Conservation (phyloP, 495 filamentous ascomycete genomes). For the Podospora pseudopauciseta region DNA sequence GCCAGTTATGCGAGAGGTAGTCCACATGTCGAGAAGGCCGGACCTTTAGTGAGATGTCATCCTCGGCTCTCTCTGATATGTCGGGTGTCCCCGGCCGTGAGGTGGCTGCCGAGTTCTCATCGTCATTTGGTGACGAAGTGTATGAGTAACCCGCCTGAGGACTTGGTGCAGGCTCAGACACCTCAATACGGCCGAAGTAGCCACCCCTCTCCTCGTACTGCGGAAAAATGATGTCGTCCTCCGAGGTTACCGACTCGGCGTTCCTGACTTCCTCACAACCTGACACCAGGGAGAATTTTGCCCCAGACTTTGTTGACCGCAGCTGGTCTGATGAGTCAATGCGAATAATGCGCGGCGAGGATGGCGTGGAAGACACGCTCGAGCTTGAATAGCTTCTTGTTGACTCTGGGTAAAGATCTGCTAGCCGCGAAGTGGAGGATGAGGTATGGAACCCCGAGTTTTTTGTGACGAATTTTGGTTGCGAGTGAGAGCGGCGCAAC, state of each 20-base stretch:
- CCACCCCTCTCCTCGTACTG: conserved; percentile 51
- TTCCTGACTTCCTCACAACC: conserved; percentile 49
- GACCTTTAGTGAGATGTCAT: conserved; percentile 73
- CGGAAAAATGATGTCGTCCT: conserved; percentile 56
- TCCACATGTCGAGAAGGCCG: conserved; percentile 91
- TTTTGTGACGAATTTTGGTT: conserved; percentile 41
- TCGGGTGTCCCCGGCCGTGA: conserved; percentile 48
- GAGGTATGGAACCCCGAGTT: conserved; percentile 39
- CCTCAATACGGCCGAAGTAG: conserved; percentile 44
- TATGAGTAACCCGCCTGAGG: conserved; percentile 43
- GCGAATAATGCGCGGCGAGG: conserved; percentile 40
- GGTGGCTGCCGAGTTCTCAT: conserved; percentile 41
- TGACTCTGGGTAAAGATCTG: conserved; percentile 36
- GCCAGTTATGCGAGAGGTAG: conserved; percentile 93
- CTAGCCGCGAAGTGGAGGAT: conserved; percentile 41
- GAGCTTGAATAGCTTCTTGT: conserved; percentile 38
- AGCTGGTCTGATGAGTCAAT: conserved; percentile 40
- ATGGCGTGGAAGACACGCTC: conserved; percentile 47
- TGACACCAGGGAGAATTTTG: conserved; percentile 59
- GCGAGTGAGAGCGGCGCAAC: conserved; percentile 48
- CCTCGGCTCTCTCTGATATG: conserved; percentile 57
- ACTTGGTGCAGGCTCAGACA: conserved; percentile 48
- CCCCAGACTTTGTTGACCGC: conserved; percentile 57
- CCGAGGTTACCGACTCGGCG: conserved; percentile 29
- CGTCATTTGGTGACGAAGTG: conserved; percentile 43